Evolutionary conservation across 164 flowering plant species (phyloP).

Genomic region (Warburgia ugandensis): DNA sequence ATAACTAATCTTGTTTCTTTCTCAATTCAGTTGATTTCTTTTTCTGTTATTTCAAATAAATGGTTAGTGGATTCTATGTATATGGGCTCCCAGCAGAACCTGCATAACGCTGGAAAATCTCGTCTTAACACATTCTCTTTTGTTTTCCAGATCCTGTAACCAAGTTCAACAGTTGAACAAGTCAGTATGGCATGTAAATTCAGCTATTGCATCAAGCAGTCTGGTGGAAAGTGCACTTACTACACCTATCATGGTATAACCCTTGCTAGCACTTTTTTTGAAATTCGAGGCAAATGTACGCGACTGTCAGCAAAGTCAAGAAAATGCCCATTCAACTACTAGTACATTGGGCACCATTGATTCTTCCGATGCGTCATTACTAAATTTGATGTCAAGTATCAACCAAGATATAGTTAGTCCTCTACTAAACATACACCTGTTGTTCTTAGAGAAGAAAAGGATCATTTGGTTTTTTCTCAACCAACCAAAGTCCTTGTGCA

Average conservation of each 20-base stretch:
- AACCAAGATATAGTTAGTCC: too few relatives aligned
- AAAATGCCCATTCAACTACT: neutral
- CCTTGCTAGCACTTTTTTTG: neutral
- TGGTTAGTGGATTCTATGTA: too few relatives aligned
- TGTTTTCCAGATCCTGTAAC: conserved; percentile 58
- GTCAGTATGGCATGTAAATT: conserved; percentile 76
- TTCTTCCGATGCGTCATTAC: too few relatives aligned
- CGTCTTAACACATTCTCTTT: neutral
- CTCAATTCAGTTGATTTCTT: too few relatives aligned
- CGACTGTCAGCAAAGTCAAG: too few relatives aligned
- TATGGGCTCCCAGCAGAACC: too few relatives aligned
- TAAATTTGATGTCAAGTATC: too few relatives aligned
- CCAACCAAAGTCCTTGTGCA: neutral
- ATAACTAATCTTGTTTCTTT: too few relatives aligned
- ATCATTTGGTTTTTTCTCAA: neutral
- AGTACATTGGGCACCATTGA: too few relatives aligned
- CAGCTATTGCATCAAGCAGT: conserved; percentile 66
- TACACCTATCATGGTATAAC: conserved; percentile 38
- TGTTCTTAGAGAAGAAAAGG: neutral
- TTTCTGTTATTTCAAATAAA: too few relatives aligned
- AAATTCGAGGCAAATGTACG: too few relatives aligned
- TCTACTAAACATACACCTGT: too few relatives aligned
- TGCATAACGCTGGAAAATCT: neutral
- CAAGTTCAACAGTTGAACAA: conserved; percentile 72
- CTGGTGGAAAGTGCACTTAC: conserved; percentile 64